phyloP scores from a whole-genome alignment of 306 rosid species.

The Sphenostylis stenocarpa region DNA sequence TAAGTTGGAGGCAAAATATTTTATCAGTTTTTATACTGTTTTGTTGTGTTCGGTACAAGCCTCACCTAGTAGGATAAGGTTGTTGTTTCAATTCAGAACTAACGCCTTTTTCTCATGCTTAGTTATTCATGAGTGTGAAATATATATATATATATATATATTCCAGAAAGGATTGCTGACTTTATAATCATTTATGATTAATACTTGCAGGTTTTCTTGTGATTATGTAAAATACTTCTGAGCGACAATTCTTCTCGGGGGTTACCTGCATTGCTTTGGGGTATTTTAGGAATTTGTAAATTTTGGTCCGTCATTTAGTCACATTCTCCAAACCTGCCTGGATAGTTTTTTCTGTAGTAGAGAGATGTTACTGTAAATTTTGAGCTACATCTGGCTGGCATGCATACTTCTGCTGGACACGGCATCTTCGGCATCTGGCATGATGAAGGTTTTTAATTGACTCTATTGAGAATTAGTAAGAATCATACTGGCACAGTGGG shows the following conservation, averaged over 20 bases:
- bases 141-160: not conserved
- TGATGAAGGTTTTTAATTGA: slow-evolving; percentile 33
- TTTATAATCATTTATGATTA: slow-evolving; percentile 19
- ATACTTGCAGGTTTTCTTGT: slow-evolving; percentile 51
- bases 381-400: slow-evolving; percentile 46
- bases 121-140: slow-evolving; percentile 11
- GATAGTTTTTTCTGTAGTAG: slow-evolving; percentile 38
- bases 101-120: not conserved
- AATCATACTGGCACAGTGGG: slow-evolving; percentile 19
- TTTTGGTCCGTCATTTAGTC: slow-evolving; percentile 34
- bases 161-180: slow-evolving; percentile 10
- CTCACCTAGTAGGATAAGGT: not conserved
- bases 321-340: slow-evolving; percentile 47
- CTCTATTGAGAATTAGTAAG: slow-evolving; percentile 38
- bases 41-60: not conserved
- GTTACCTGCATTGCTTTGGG: slow-evolving; percentile 44
- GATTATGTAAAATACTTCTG: slow-evolving; percentile 46
- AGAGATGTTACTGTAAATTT: slow-evolving; percentile 41
- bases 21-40: not conserved
- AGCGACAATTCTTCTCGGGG: slow-evolving; percentile 53
- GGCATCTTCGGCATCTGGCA: slow-evolving; percentile 41
- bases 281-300: slow-evolving; percentile 27
- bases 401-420: slow-evolving; percentile 43
- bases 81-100: not conserved
- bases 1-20: not conserved